Conservation (phyloP, 768 basidiomycete species). For the Auriculariales sp. region DNA sequence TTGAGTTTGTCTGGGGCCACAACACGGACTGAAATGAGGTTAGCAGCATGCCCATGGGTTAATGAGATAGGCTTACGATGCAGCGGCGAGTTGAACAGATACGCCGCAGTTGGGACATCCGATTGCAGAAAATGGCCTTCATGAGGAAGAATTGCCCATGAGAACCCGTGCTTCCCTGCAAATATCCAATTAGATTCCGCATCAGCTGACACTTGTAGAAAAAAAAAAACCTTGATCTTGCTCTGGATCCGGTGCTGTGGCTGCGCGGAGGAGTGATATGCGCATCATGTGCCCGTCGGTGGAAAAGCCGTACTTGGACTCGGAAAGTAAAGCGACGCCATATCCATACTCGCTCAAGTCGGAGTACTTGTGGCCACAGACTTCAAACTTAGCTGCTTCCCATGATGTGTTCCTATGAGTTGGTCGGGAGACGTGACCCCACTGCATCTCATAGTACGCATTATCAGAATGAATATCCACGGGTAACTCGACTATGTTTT, state of each 20-base stretch:
- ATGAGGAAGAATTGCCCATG: constrained; percentile 85
- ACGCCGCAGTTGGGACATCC: constrained; percentile 70
- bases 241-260: constrained; percentile 82
- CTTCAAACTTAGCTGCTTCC: constrained; percentile 91
- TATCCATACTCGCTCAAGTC: constrained; percentile 91
- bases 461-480: constrained; percentile 68
- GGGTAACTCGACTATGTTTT: constrained; percentile 67
- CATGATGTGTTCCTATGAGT: constrained; percentile 93
- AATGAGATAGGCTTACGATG: constrained; percentile 28
- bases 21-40: constrained; percentile 24
- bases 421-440: constrained; percentile 77
- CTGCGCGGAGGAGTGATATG: constrained; percentile 80
- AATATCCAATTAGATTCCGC: constrained; percentile 9
- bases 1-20: constrained; percentile 18
- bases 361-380: constrained; percentile 91
- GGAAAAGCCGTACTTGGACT: constrained; percentile 90
- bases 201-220: not conserved
- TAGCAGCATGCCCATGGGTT: not conserved
- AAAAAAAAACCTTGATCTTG: constrained; percentile 65
- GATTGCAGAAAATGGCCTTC: constrained; percentile 79
- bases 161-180: constrained; percentile 65
- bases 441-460: constrained; percentile 91
- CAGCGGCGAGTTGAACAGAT: constrained; percentile 73
- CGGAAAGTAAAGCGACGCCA: constrained; percentile 85
- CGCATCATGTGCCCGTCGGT: constrained; percentile 75